Evolutionary conservation across 495 filamentous ascomycete species (phyloP).

Genomic region (Hypoxylon subgilvum): DNA sequence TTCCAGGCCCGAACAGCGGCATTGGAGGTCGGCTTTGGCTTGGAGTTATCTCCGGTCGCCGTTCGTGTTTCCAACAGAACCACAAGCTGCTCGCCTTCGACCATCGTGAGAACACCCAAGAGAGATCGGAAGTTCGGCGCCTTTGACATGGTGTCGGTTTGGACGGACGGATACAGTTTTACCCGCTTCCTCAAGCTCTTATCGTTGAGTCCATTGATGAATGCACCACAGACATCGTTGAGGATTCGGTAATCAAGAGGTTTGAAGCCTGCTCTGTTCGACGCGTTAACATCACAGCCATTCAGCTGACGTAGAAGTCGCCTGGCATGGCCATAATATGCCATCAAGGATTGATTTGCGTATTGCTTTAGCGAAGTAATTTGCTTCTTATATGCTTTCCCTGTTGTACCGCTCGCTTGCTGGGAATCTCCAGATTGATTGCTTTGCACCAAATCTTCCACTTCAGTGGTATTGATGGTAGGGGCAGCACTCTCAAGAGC

Average conservation of each 20-base stretch:
- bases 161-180: conserved; percentile 47
- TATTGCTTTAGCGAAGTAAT: conserved; percentile 48
- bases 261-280: conserved; percentile 45
- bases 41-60: conserved; percentile 41
- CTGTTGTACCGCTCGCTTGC: neutral
- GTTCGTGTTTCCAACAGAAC: conserved; percentile 51
- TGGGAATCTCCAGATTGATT: conserved; percentile 9
- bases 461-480: neutral
- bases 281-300: conserved; percentile 53
- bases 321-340: conserved; percentile 54
- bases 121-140: conserved; percentile 50
- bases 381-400: conserved; percentile 37
- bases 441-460: neutral
- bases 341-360: conserved; percentile 41
- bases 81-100: conserved; percentile 57
- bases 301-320: conserved; percentile 52
- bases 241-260: conserved; percentile 49
- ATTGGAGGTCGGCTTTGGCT: conserved; percentile 45
- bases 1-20: conserved; percentile 48
- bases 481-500: neutral
- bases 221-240: conserved; percentile 54
- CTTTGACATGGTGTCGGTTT: conserved; percentile 26
- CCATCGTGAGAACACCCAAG: conserved; percentile 50
- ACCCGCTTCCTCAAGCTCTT: conserved; percentile 46
- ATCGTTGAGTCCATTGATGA: conserved; percentile 57